Base-by-base conservation (phyloP, 768 basidiomycete genomes). In the Suillus americanus region DNA sequence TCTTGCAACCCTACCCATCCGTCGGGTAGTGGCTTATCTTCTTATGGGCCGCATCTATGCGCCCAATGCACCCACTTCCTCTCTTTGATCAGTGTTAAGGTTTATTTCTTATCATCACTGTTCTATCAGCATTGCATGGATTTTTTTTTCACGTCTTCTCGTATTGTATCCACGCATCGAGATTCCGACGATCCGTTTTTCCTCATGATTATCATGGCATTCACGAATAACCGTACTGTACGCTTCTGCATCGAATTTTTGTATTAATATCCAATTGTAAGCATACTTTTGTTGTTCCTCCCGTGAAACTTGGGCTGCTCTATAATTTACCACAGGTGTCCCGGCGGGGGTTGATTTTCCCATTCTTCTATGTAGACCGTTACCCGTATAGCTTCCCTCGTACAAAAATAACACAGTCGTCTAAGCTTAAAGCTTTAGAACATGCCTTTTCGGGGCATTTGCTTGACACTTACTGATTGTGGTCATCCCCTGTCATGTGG, bases 1-100 rank as follows among this genome's bases (percentile, higher is more conserved):
- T 62, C 67, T 76, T 54, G 70, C 67, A 43, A 75, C 73, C 0
- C 55, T 76, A 38, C 76, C 75, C 16, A 66, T 76, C 38, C 75
- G 75, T 50, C 60, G 67, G 33, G 57, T 70, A 38, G 54, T 73
- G 20, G 59, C 64, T 20, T 73, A 67, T 56, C 67, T 76, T 57
- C 65, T 76, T 40, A 46, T 68, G 43, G 73, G 72, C 16, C 68
- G 61, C 69, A 66, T 70, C 50, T 72, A 73, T 57, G 64, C 67
- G 35, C 64, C 76, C 5, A 71, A 65, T 40, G 48, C 50, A 16
- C 67, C 63, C 12, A 28, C 65, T 25, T 62, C 65, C 35, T 45
- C 53, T 60, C 63, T 57, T 28, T 62, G 60, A 56, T 20, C 28
- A 48, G 20, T 48, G 30, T 62, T 20, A 59, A 30, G 62, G 43